Base-by-base conservation (phyloP, 345 rosid species). In the Tarenaya hassleriana region DNA sequence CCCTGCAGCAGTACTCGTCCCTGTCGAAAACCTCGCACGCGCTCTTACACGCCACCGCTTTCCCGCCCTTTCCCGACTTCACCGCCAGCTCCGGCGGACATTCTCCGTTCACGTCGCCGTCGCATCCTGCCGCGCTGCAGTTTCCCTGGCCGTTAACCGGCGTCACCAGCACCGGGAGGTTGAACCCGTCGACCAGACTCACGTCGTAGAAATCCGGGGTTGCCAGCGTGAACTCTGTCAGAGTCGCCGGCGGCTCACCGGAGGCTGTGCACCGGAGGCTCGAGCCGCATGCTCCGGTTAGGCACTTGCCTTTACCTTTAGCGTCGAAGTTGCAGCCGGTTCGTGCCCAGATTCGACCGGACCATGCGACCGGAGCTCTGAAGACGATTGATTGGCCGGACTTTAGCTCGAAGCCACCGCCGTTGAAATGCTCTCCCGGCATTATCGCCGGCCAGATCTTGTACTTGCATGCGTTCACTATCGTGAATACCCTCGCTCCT, bases 151-250 rank as follows among this genome's bases (percentile, higher is more conserved):
- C 92, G 4, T 86, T 80, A 10, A 87, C 45, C 2, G 98, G 87
- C 1, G 71, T 72, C 0, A 91, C 77, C 0, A 61, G 2, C 6
- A 91, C 11, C 0, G 98, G 98, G 49, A 87, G 16, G 56, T 91
- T 91, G 34, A 80, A 91, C 7, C 95, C 96, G n/a, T 91, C 96
- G 0, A 84, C 96, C 3, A 91, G 87, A 76, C 98, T 91, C 13
- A 87, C 96, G 33, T 91, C 98, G 61, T 91, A 91, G 63, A 58
- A 87, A 44, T 91, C 84, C 0, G 32, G 0, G 0, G 47, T 3
- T 0, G 87, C 63, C 10, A 91, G 63, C 7, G 98, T 87, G 56
- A 91, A 87, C 52, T 91, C 98, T 0, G 98, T 81, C 9, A 91
- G 79, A 5, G 98, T 69, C 10, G 82, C 90, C 0, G 98, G 98